phyloP scores from a whole-genome alignment of 2,329 filamentous ascomycete genomes.

The Gyromitra esculenta region DNA sequence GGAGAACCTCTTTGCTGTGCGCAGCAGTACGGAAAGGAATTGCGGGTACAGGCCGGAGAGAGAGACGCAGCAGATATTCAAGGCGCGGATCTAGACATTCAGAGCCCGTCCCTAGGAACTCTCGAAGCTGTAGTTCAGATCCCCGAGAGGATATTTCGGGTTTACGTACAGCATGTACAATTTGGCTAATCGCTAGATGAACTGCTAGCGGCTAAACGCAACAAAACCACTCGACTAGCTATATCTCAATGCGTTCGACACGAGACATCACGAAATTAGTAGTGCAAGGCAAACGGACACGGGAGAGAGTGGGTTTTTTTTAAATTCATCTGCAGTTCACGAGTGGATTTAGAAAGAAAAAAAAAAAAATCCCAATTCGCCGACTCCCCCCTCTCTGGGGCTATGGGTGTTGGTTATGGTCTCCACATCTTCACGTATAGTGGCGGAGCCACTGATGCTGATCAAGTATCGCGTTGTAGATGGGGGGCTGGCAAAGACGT shows the following conservation, averaged over 20 bases:
- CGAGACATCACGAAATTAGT: slow-evolving; percentile 13
- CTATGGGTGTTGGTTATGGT: slow-evolving; percentile 15
- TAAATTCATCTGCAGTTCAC: background rate
- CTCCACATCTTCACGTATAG: background rate
- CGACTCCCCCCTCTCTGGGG: slow-evolving; percentile 12
- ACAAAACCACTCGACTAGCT: background rate
- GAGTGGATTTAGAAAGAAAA: background rate
- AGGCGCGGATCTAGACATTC: background rate
- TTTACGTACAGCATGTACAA: background rate
- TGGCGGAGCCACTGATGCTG: background rate
- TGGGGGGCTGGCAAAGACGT: slow-evolving; percentile 21
- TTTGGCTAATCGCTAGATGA: background rate
- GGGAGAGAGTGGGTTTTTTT: slow-evolving; percentile 6
- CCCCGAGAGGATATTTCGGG: no score
- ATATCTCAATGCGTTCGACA: slow-evolving; percentile 4
- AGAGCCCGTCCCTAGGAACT: background rate
- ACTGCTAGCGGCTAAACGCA: background rate
- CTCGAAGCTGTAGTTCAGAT: background rate
- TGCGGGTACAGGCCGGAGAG: slow-evolving; percentile 1
- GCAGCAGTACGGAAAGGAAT: no score
- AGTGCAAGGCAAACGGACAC: background rate
- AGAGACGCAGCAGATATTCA: background rate
- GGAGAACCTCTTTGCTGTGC: background rate
- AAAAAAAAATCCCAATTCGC: slow-evolving; percentile 7
- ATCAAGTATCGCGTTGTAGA: background rate